These are phyloP conservation scores for Scedosporium boydii DNA, from an alignment of 2,329 filamentous ascomycete genomes.

Conservation along the genomic window DNA sequence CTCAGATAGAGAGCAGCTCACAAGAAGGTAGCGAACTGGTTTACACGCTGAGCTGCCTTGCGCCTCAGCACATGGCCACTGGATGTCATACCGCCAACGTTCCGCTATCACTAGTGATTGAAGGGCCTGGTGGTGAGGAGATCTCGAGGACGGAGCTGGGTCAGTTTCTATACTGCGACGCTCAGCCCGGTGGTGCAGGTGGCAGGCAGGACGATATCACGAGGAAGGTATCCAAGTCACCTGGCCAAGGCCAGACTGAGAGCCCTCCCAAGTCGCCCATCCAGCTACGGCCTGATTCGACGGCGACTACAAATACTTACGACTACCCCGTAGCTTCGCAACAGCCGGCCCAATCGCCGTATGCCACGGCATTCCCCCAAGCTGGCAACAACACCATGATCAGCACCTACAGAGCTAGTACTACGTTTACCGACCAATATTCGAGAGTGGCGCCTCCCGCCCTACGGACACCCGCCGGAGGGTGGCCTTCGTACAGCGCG, in stretches of 20 bases:
- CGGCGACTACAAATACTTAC: slow-evolving; percentile 35
- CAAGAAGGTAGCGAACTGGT: slow-evolving; percentile 52
- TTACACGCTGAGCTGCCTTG: slow-evolving; percentile 64
- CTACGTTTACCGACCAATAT: slow-evolving; percentile 41
- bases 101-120: slow-evolving; percentile 44
- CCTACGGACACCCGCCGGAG: slow-evolving; percentile 26
- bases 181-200: slow-evolving; percentile 17
- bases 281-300: slow-evolving; percentile 21
- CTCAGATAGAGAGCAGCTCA: slow-evolving; percentile 52
- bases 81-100: slow-evolving; percentile 39
- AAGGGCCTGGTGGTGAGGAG: slow-evolving; percentile 41
- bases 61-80: slow-evolving; percentile 51
- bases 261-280: slow-evolving; percentile 32
- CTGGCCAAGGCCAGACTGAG: slow-evolving; percentile 23
- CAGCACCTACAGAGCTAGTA: slow-evolving; percentile 38
- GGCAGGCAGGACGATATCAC: slow-evolving; percentile 29
- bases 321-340: slow-evolving; percentile 33
- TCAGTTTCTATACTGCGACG: slow-evolving; percentile 35
- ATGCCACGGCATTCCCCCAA: slow-evolving; percentile 28
- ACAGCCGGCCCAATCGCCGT: slow-evolving; percentile 17
- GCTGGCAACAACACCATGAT: slow-evolving; percentile 40
- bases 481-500: slow-evolving; percentile 34
- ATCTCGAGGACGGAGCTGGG: slow-evolving; percentile 38
- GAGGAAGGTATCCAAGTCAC: slow-evolving; percentile 30
- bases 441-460: slow-evolving; percentile 22